Evolutionary conservation across 2,329 filamentous ascomycete species (phyloP).

Genomic region (Colletotrichum musae): DNA sequence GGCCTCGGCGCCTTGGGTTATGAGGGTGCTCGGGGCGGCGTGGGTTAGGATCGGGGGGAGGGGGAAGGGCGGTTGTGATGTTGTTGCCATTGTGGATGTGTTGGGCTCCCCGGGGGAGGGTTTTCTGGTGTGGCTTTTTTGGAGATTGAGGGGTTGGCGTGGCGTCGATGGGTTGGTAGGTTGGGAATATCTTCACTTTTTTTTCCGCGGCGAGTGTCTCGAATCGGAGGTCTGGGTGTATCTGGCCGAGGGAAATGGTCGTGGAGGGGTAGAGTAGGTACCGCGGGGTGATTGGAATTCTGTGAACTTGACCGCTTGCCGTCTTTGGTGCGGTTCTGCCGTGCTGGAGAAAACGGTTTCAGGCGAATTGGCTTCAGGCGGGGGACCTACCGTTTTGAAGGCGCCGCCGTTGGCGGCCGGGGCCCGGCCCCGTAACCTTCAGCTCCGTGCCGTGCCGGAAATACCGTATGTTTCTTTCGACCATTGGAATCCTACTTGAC

Average conservation of each 20-base stretch:
- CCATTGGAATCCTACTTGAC: not conserved
- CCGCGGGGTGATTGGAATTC: not conserved
- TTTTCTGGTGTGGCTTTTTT: too few relatives aligned
- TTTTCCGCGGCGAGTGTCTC: not conserved
- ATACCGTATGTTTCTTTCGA: not conserved
- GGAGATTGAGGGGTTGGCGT: too few relatives aligned
- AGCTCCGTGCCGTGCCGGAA: not conserved
- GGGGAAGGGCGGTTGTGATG: constrained; percentile 51
- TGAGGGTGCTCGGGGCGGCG: constrained; percentile 73
- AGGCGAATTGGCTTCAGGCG: constrained; percentile 1
- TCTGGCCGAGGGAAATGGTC: not conserved
- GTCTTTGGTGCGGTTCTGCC: not conserved
- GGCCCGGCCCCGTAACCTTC: not conserved
- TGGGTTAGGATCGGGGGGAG: constrained; percentile 77
- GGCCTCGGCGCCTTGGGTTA: constrained; percentile 96
- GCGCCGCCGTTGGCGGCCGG: not conserved
- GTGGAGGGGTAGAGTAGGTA: constrained; percentile 19
- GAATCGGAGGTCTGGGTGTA: not conserved
- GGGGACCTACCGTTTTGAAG: constrained; percentile 7
- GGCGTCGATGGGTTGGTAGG: too few relatives aligned
- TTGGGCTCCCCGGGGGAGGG: not conserved
- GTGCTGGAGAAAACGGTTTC: not conserved
- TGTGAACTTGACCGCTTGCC: constrained; percentile 15
- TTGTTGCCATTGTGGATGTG: constrained; percentile 1
- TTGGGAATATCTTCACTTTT: constrained; percentile 39